These are phyloP conservation scores for Platanus orientalis DNA, from an alignment of 164 flowering plant genomes.

Conservation along the genomic window DNA sequence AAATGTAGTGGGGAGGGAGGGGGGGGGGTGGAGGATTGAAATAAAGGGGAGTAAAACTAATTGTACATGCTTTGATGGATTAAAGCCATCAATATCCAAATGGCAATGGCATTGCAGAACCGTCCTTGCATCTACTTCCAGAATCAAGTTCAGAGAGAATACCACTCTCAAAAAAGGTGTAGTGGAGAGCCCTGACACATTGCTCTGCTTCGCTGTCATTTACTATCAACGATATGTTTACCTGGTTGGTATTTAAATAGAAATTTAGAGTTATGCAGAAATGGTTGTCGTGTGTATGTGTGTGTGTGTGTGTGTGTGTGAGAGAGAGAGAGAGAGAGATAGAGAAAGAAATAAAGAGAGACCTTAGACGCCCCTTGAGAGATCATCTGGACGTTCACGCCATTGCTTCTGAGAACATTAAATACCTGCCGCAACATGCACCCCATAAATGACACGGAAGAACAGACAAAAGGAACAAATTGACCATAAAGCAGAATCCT, in stretches of 20 bases:
- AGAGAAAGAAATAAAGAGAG: conserved; percentile 5
- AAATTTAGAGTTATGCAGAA: not conserved
- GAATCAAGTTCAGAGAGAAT: conserved; percentile 26
- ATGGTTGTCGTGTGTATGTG: too few relatives aligned
- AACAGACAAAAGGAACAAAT: too few relatives aligned
- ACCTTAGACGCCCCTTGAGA: conserved; percentile 99
- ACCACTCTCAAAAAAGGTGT: conserved; percentile 52
- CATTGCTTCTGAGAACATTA: conserved; percentile 53
- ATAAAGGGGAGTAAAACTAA: too few relatives aligned
- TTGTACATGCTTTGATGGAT: not conserved
- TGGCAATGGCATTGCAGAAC: conserved; percentile 5
- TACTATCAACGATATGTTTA: conserved; percentile 77
- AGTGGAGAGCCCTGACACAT: conserved; percentile 70
- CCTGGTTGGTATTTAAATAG: conserved; percentile 31
- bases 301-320: not conserved
- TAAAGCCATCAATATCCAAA: not conserved
- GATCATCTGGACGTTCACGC: conserved; percentile 96
- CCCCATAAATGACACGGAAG: not conserved
- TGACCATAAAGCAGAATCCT: too few relatives aligned
- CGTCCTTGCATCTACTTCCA: conserved; percentile 16
- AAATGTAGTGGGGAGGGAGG: too few relatives aligned
- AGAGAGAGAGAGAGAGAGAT: not conserved
- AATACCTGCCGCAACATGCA: conserved; percentile 54
- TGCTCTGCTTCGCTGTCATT: conserved; percentile 76
- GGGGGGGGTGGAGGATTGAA: too few relatives aligned